Conservation (phyloP, 345 rosid genomes). For the Murraya paniculata region DNA sequence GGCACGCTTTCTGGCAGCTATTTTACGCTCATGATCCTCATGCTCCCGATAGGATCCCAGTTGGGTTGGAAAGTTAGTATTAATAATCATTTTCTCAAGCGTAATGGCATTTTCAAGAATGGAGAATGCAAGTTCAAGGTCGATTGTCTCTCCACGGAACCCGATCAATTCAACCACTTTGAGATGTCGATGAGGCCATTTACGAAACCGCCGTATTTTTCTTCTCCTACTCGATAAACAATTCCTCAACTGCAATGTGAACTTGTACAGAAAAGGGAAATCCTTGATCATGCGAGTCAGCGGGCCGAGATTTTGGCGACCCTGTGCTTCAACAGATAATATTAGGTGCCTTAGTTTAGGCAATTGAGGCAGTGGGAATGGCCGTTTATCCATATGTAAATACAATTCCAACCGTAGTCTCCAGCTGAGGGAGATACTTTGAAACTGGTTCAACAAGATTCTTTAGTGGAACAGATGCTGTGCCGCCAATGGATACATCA, state of each 20-base stretch:
- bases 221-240: background rate
- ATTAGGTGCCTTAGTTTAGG: background rate
- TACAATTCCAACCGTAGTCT: background rate
- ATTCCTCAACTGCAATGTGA: background rate
- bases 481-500: background rate
- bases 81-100: slow-evolving; percentile 5
- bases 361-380: background rate
- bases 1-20: background rate
- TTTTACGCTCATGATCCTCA: background rate
- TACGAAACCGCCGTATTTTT: background rate
- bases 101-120: background rate
- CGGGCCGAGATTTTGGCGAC: background rate
- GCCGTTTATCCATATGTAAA: background rate
- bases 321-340: background rate
- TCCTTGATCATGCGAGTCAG: background rate
- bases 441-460: background rate
- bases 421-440: background rate
- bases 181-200: background rate
- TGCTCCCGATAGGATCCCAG: background rate
- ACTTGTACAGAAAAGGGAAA: background rate
- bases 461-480: background rate
- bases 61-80: background rate
- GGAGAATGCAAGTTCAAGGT: slow-evolving; percentile 3
- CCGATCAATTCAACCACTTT: background rate
- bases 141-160: background rate